These are phyloP conservation scores for Vigna hirtella DNA, from an alignment of 306 rosid species.

Conservation along the genomic window DNA sequence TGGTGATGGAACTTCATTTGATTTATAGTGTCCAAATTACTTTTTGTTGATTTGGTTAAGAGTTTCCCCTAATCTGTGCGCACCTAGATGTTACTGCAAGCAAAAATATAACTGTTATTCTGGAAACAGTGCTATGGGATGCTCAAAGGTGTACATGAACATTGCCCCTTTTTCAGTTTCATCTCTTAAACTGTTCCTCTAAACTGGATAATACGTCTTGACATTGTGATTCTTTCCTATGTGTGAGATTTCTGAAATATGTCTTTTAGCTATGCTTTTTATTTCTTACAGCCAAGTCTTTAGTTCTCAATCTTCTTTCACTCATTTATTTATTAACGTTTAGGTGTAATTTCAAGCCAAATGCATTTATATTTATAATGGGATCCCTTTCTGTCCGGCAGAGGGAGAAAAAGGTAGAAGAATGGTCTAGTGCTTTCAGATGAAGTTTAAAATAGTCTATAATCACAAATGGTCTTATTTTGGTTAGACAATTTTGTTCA, in stretches of 20 bases:
- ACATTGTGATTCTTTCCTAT: background rate
- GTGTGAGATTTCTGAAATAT: conserved; percentile 2
- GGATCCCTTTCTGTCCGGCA: background rate
- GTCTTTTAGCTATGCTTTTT: conserved; percentile 8
- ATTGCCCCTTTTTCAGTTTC: conserved; percentile 1
- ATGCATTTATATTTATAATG: conserved; percentile 20
- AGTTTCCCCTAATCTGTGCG: background rate
- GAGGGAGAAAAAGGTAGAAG: conserved; percentile 3
- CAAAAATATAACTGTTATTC: conserved; percentile 4
- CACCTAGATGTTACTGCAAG: conserved; percentile 6
- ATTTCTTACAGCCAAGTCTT: conserved; percentile 20
- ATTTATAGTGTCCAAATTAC: background rate
- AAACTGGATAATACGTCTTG: conserved; percentile 26
- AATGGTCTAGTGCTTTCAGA: conserved; percentile 27
- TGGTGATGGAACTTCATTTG: conserved; percentile 17
- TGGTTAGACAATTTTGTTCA: conserved; percentile 9
- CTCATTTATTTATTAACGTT: conserved; percentile 14
- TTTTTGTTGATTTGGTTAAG: conserved; percentile 16
- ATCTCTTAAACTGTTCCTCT: conserved; percentile 24
- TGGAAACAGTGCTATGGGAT: background rate
- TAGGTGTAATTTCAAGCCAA: conserved; percentile 15
- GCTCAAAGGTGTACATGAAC: conserved; percentile 11
- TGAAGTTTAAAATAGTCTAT: conserved; percentile 13
- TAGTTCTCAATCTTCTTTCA: conserved; percentile 18
- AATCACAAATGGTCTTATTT: conserved; percentile 26